A percentile compares a stretch with the other conserved stretches of the same genome.
These are phyloP conservation scores for Brassica cretica DNA, from an alignment of 345 rosid genomes.

Conservation along the genomic window DNA sequence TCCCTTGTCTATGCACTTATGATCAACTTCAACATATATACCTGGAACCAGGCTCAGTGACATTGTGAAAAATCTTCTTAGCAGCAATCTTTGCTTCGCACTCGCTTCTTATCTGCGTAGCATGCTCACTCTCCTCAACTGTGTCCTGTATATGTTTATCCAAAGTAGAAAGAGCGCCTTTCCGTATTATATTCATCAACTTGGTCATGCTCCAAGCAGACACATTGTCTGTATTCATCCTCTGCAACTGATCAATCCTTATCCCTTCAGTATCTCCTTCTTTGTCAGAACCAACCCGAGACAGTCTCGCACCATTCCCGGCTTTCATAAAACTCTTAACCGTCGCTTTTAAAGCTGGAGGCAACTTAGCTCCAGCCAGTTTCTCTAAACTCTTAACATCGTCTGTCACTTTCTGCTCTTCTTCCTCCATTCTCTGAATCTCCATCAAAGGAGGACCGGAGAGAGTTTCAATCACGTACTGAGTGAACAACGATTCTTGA, in stretches of 20 bases:
- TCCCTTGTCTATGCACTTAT: background rate
- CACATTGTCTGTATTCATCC: slow-evolving; percentile 54
- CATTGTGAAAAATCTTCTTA: slow-evolving; percentile 53
- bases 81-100: slow-evolving; percentile 50
- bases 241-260: slow-evolving; percentile 52
- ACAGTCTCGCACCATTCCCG: slow-evolving; percentile 35
- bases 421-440: slow-evolving; percentile 51
- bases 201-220: slow-evolving; percentile 82
- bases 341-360: slow-evolving; percentile 44
- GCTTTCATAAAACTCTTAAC: slow-evolving; percentile 42
- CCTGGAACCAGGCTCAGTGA: slow-evolving; percentile 48
- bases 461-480: slow-evolving; percentile 60
- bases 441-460: slow-evolving; percentile 67
- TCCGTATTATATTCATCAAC: slow-evolving; percentile 53
- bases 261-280: slow-evolving; percentile 44
- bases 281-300: slow-evolving; percentile 38
- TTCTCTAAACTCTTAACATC: slow-evolving; percentile 52
- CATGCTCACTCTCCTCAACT: slow-evolving; percentile 42
- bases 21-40: slow-evolving; percentile 11
- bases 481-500: slow-evolving; percentile 65
- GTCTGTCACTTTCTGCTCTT: slow-evolving; percentile 34
- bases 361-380: slow-evolving; percentile 46
- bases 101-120: slow-evolving; percentile 56
- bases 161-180: slow-evolving; percentile 59
- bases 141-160: slow-evolving; percentile 49